Evolutionary conservation across 2,329 filamentous ascomycete genomes (phyloP).

Genomic region (Ciborinia camelliae): DNA sequence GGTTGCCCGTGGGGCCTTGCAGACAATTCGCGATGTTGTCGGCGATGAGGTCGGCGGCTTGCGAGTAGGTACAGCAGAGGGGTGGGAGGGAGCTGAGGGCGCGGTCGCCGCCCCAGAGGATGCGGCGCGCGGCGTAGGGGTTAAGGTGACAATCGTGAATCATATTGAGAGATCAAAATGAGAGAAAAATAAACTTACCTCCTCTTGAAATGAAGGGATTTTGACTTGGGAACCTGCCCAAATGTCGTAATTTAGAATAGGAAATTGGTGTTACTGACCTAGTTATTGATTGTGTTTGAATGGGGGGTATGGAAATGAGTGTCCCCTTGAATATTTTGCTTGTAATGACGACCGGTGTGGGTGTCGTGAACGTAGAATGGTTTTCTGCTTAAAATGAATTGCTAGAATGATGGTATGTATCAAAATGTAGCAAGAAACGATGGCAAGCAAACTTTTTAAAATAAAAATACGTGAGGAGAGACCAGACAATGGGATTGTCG

Average conservation of each 20-base stretch:
- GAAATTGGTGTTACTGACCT: constrained; percentile 1
- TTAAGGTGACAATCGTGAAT: constrained; percentile 15
- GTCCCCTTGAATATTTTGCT: background rate
- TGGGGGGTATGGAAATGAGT: background rate
- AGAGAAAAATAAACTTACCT: background rate
- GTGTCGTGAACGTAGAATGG: background rate
- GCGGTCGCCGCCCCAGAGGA: constrained; percentile 13
- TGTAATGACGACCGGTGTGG: constrained; percentile 9
- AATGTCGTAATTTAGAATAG: background rate
- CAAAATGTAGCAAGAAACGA: background rate
- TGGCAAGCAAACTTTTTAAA: background rate
- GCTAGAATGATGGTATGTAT: background rate
- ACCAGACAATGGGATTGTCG: constrained; percentile 13
- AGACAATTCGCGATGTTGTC: constrained; percentile 12
- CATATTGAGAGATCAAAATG: constrained; percentile 3
- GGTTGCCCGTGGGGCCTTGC: background rate
- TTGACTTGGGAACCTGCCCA: constrained; percentile 6
- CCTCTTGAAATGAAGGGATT: background rate
- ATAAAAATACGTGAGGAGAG: background rate
- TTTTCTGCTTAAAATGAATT: background rate
- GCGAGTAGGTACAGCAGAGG: constrained; percentile 12
- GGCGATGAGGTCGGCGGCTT: constrained; percentile 15
- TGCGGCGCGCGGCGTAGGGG: constrained; percentile 10
- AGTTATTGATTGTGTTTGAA: background rate
- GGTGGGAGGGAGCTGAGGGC: constrained; percentile 2